Evolutionary conservation across 2,329 filamentous ascomycete species (phyloP), one percentile per base, ranked within the genome.

Genomic region (Sporothrix globosa): DNA sequence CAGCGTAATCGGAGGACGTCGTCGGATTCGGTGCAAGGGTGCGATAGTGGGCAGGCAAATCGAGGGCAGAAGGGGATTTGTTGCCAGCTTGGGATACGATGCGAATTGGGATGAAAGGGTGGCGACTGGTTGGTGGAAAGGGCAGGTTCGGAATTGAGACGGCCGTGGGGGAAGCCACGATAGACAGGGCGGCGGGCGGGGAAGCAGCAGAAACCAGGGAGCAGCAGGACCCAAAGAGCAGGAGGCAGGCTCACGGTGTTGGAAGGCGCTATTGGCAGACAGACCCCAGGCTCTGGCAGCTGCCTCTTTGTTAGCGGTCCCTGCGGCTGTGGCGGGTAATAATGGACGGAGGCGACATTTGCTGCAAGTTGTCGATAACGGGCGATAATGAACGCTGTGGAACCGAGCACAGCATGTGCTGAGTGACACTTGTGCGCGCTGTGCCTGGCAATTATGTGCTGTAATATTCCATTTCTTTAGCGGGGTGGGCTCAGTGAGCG

Each of bases 81-180:
- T n/a, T 50, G 39, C n/a, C 54, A 30, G 19, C 67, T 68, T 68
- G 30, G 30, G 30, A 65, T 27, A 30, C n/a, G 56, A 61, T 69
- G 68, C 58, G 68, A 65, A 69, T 54, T 63, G 68, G 56, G 56
- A 69, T 48, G 54, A 63, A 56, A 63, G 14, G 58, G 56, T 61
- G 58, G 56, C 46, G 21, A 60, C 17, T 67, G 63, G 48, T 52
- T 67, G 67, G 39, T 52, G 27, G 54, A 53, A 61, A 69, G 44
- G 54, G 27, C 67, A 69, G 54, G 67, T 41, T 60, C 56, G 41
- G 67, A 52, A 56, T 52, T 61, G 66, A 27, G 66, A 68, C 66
- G 66, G 66, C 52, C 52, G 58, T n/a, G 58, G 58, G 60, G 66
- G 53, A 68, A 58, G 52, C 52, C 66, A 58, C 66, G 66, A 68